A percentile compares a stretch with the other conserved stretches of the same genome.
phyloP scores from a whole-genome alignment of 169 alveolate genomes.

The Plasmodium cynomolgi region DNA sequence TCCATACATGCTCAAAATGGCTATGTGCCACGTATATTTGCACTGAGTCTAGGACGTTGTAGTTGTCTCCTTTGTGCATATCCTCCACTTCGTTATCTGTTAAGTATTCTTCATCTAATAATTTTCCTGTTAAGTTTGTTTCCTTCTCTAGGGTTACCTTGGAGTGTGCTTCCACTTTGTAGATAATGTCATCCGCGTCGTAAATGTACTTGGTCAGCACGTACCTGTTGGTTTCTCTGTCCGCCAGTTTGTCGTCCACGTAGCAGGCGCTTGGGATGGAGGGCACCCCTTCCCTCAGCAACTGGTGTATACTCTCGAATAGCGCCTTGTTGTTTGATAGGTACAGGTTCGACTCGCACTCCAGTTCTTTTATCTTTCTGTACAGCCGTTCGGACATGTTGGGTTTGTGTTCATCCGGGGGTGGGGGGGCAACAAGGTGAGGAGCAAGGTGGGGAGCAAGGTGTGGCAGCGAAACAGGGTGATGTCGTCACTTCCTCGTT shows the following conservation, averaged over 20 bases:
- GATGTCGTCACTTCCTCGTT: background rate
- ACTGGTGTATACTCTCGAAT: conserved; percentile 40
- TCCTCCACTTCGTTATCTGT: conserved; percentile 56
- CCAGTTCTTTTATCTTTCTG: conserved; percentile 35
- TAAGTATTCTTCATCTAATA: conserved; percentile 43
- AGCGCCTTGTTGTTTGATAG: conserved; percentile 54
- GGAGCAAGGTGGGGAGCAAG: background rate
- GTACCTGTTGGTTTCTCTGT: conserved; percentile 69
- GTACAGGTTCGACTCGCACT: conserved; percentile 61
- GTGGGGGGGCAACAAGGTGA: background rate
- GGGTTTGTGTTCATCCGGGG: background rate
- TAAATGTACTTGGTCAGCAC: conserved; percentile 65
- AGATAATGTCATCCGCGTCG: conserved; percentile 68
- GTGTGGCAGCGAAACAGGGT: background rate
- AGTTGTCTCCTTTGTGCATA: conserved; percentile 27
- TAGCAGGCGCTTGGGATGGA: conserved; percentile 53
- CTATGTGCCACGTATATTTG: conserved; percentile 64
- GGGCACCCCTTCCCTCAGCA: conserved; percentile 67
- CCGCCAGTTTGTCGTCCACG: conserved; percentile 40
- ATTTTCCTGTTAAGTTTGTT: conserved; percentile 10
- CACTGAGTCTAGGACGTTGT: conserved; percentile 54
- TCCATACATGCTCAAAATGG: conserved; percentile 54
- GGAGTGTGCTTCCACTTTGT: conserved; percentile 74
- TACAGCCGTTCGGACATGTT: conserved; percentile 63
- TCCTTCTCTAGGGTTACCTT: conserved; percentile 41